Conservation (phyloP, 2,329 filamentous ascomycete genomes). For the Dactylella cylindrospora region DNA sequence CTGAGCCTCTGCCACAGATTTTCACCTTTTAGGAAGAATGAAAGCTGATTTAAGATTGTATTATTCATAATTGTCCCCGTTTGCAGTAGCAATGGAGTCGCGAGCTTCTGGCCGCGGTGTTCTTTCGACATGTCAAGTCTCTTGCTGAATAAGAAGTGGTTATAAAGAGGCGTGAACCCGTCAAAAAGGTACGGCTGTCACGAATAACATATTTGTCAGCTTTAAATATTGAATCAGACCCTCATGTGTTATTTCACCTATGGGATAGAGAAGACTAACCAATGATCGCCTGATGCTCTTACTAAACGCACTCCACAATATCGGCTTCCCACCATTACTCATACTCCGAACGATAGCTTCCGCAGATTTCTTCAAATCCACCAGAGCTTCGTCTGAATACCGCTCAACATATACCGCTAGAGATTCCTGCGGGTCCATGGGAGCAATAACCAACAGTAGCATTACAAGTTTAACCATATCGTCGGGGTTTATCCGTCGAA, state of each 20-base stretch:
- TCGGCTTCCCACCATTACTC: conserved; percentile 41
- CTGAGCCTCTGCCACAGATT: conserved; percentile 67
- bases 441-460: conserved; percentile 68
- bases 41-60: conserved; percentile 68
- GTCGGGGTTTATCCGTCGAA: conserved; percentile 68
- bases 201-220: neutral
- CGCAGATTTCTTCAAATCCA: conserved; percentile 63
- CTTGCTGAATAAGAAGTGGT: conserved; percentile 74
- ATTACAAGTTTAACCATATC: conserved; percentile 71
- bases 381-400: conserved; percentile 60
- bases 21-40: conserved; percentile 68
- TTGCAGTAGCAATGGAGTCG: conserved; percentile 47
- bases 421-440: conserved; percentile 65
- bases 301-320: conserved; percentile 46
- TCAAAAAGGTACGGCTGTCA: conserved; percentile 67
- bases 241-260: neutral
- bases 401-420: conserved; percentile 64
- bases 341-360: conserved; percentile 62
- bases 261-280: conserved; percentile 31
- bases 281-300: conserved; percentile 44
- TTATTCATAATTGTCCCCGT: conserved; percentile 65
- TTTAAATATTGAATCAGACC: neutral
- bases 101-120: conserved; percentile 52
- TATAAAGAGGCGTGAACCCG: conserved; percentile 69
- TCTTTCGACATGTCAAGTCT: conserved; percentile 66